Evolutionary conservation across 2,329 filamentous ascomycete genomes (phyloP).

Genomic region (Sclerotinia sclerotiorum): DNA sequence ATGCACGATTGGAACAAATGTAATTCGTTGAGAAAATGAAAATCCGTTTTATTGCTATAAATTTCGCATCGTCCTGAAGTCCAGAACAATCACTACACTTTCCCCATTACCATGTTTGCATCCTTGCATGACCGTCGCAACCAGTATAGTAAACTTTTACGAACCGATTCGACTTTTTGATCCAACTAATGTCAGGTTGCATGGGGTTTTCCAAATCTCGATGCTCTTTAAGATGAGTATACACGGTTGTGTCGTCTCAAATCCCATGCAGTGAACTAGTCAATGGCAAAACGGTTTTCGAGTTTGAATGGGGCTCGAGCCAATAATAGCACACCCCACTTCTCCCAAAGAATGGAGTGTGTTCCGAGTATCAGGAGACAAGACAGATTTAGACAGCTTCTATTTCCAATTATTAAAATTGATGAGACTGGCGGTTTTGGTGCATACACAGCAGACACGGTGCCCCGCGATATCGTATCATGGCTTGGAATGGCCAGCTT

Average conservation of each 20-base stretch:
- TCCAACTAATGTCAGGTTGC: neutral
- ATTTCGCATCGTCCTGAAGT: neutral
- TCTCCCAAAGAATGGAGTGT: neutral
- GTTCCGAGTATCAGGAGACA: neutral
- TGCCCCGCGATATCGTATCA: neutral
- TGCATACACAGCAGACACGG: neutral
- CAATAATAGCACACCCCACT: neutral
- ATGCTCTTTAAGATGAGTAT: neutral
- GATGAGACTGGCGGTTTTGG: neutral
- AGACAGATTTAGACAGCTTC: neutral
- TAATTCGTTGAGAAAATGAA: neutral
- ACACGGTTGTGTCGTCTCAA: neutral
- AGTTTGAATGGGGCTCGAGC: neutral
- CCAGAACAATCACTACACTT: neutral
- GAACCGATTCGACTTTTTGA: neutral
- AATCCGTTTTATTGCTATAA: neutral
- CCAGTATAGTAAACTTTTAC: neutral
- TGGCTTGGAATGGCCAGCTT: neutral
- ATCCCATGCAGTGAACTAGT: neutral
- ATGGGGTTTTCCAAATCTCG: neutral
- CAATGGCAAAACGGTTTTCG: neutral
- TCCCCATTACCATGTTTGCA: neutral
- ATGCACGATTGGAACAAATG: neutral
- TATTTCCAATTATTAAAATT: neutral
- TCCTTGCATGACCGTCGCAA: neutral